Conservation (phyloP, 257 asterid species). For the Nicotiana attenuata region DNA sequence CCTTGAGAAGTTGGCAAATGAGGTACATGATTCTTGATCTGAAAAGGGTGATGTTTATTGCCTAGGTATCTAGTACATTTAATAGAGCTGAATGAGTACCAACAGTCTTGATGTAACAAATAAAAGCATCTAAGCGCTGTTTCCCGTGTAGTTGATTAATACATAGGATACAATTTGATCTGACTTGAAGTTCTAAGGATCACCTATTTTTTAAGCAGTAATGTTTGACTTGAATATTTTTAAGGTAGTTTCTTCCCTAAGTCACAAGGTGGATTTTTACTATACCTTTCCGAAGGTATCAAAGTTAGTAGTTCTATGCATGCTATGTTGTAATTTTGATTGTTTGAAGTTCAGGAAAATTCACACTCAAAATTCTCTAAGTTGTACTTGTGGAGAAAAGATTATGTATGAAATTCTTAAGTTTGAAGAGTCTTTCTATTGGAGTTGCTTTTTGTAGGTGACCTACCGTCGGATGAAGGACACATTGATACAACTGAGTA, state of each 20-base stretch:
- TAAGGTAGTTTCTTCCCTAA: not conserved
- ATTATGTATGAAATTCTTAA: not conserved
- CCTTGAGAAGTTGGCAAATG: constrained; percentile 89
- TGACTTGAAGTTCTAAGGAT: not conserved
- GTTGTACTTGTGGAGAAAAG: not conserved
- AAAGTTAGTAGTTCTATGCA: not conserved
- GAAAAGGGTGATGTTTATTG: not conserved
- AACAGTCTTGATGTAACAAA: not conserved
- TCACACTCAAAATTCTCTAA: not conserved
- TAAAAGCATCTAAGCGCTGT: not conserved
- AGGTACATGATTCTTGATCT: constrained; percentile 42
- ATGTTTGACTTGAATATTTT: not conserved
- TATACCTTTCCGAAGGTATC: not conserved
- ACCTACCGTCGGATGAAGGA: constrained; percentile 93
- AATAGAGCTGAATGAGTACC: not conserved
- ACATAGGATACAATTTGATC: not conserved
- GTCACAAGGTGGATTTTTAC: not conserved
- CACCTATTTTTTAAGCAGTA: not conserved
- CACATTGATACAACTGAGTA: constrained; percentile 75
- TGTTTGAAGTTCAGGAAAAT: not conserved
- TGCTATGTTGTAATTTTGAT: not conserved
- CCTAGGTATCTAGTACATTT: not conserved
- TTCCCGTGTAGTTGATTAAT: not conserved
- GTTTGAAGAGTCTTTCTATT: constrained; percentile 5
- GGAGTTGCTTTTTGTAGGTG: constrained; percentile 45